Conservation (phyloP, 768 basidiomycete genomes). For the Pholiota molesta region DNA sequence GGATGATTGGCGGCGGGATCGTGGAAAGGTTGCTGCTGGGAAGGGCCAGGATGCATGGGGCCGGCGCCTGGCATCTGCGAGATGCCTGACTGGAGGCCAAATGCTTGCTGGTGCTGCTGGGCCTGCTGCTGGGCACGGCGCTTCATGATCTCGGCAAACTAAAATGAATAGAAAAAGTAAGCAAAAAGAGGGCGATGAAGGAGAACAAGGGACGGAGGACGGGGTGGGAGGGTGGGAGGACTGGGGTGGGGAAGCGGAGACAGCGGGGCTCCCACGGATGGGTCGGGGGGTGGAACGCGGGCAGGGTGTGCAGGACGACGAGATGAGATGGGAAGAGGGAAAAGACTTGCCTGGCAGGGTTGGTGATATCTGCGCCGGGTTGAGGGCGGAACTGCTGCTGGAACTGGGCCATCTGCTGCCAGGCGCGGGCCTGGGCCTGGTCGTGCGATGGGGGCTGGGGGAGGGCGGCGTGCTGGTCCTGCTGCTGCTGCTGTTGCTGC, state of each 20-base stretch:
- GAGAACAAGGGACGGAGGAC: conserved; percentile 13
- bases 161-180: conserved; percentile 10
- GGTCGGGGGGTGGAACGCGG: conserved; percentile 11
- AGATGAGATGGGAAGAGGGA: conserved; percentile 9
- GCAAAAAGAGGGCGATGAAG: neutral
- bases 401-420: conserved; percentile 51
- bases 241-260: conserved; percentile 21
- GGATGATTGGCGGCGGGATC: conserved; percentile 21
- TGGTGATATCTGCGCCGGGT: conserved; percentile 22
- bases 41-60: conserved; percentile 23
- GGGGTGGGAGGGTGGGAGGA: conserved; percentile 11
- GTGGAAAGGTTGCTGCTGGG: conserved; percentile 32
- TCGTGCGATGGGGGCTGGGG: conserved; percentile 50
- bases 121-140: conserved; percentile 23
- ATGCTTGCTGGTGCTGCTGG: conserved; percentile 41
- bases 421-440: conserved; percentile 50
- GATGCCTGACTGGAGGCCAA: conserved; percentile 37
- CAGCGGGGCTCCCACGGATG: conserved; percentile 26
- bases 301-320: conserved; percentile 4
- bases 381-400: conserved; percentile 30
- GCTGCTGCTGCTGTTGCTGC: conserved; percentile 39
- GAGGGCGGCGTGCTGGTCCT: conserved; percentile 40
- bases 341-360: conserved; percentile 23
- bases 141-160: conserved; percentile 33
- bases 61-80: conserved; percentile 41